phyloP scores from a whole-genome alignment of 2,329 filamentous ascomycete genomes.

The Fulvia fulva region DNA sequence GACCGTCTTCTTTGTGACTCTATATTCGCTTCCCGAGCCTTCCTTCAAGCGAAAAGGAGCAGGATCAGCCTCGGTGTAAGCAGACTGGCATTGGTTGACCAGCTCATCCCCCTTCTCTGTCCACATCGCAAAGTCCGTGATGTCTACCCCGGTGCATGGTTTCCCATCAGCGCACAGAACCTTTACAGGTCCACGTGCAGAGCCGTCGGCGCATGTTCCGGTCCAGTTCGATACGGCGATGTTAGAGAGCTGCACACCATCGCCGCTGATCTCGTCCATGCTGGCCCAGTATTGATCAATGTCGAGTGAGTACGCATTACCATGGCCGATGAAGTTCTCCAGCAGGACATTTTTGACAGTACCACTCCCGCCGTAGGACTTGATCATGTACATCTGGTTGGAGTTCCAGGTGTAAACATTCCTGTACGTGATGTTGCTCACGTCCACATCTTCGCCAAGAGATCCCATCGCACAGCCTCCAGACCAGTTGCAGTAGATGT shows the following conservation, averaged over 20 bases:
- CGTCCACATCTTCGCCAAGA: constrained; percentile 47
- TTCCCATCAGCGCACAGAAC: constrained; percentile 48
- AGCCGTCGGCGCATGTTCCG: constrained; percentile 50
- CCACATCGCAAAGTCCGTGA: constrained; percentile 53
- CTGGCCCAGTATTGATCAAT: constrained; percentile 53
- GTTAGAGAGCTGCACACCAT: constrained; percentile 52
- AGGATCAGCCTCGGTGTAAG: constrained; percentile 38
- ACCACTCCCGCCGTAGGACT: constrained; percentile 56
- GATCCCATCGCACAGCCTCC: constrained; percentile 57
- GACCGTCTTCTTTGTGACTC: constrained; percentile 34
- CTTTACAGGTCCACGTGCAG: constrained; percentile 51
- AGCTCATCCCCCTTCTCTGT: constrained; percentile 43
- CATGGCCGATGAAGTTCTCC: constrained; percentile 58
- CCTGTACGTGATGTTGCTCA: constrained; percentile 52
- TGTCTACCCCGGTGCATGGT: constrained; percentile 52
- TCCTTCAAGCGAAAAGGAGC: constrained; percentile 45
- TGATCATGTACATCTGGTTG: constrained; percentile 60
- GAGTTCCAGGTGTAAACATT: constrained; percentile 57
- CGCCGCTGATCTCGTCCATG: constrained; percentile 41
- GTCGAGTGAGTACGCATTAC: constrained; percentile 56
- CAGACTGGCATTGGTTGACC: constrained; percentile 47
- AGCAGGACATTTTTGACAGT: constrained; percentile 49
- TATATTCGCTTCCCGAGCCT: constrained; percentile 30
- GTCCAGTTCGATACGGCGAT: constrained; percentile 56
- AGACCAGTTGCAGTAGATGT: constrained; percentile 57